Conservation (phyloP, 192 early-diverging fungal species). For the Geranomyces variabilis region DNA sequence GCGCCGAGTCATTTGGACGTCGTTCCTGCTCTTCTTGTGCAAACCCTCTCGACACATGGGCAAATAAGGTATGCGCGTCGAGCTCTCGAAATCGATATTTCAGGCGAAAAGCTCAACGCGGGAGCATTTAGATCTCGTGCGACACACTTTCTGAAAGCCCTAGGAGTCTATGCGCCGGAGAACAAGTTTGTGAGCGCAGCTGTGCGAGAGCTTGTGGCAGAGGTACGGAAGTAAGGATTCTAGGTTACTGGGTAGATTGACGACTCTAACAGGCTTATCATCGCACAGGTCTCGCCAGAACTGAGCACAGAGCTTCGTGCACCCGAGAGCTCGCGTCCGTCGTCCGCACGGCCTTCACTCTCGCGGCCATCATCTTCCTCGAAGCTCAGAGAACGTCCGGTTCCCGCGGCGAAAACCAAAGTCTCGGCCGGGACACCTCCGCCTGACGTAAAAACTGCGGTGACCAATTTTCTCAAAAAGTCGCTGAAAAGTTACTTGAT, state of each 20-base stretch:
- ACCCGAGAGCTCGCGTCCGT: background rate
- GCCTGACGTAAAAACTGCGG: conserved; percentile 27
- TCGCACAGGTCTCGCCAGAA: background rate
- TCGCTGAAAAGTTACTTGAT: conserved; percentile 37
- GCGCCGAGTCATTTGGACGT: conserved; percentile 31
- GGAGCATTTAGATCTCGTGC: conserved; percentile 32
- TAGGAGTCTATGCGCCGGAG: conserved; percentile 35
- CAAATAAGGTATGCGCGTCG: conserved; percentile 36
- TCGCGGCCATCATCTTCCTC: background rate
- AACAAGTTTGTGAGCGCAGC: conserved; percentile 23
- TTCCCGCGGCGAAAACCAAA: background rate
- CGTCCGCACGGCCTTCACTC: background rate
- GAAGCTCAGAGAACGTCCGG: background rate
- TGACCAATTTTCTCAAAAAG: conserved; percentile 44
- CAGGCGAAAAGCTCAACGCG: no score
- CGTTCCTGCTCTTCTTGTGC: conserved; percentile 43
- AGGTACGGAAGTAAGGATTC: background rate
- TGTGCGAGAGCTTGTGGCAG: conserved; percentile 21
- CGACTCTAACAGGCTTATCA: background rate
- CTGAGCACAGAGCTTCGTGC: background rate
- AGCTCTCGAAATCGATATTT: no score
- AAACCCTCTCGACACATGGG: conserved; percentile 32
- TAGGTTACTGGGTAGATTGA: background rate
- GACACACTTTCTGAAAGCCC: conserved; percentile 23
- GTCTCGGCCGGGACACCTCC: background rate